Base-by-base conservation (phyloP, 371 early-diverging fungal genomes). In the Mortierella sp. region DNA sequence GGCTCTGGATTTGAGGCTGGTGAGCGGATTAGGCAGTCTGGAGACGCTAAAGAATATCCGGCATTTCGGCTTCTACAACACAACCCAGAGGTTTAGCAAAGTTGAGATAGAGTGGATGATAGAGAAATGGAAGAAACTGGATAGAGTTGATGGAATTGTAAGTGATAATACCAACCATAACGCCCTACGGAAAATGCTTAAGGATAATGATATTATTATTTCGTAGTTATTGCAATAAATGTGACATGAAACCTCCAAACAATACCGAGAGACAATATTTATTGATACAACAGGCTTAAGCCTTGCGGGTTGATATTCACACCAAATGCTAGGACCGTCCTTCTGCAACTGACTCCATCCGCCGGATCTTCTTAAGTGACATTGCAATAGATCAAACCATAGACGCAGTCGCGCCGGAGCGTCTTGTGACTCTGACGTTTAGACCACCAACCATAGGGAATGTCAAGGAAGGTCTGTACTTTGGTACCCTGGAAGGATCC, bases 391-490 rank as follows among this genome's bases (percentile, higher is more conserved):
- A 45, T 16, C 11, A 45, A 9, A 16, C 10, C 45, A 9, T 45
- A 45, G 16, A 4, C 15, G 45, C 45, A 15, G 16, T 16, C 16
- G 15, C 45, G 9, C 3, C n/a, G 24, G 63, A 45, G 32, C 64
- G 47, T 9, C 64, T 24, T 1, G 32, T 8, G n/a, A 63, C 22
- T n/a, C 70, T 64, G 41, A 87, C 83, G 22, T 84, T 79, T 67
- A 89, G 73, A 16, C 88, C 88, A 57, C 87, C 36, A 41, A 84
- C 76, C 89, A 89, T 89, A 16, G 88, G 89, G 60, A 89, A 55
- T 4, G 87, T 87, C 41, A 88, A 62, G 9, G 86, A 84, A 1
- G 75, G 62, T 6, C 60, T 79, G 67, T 87, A 88, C 1, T 83
- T 72, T 4, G 86, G 76, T n/a, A 83, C 58, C 15, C 60, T 61